Percentiles rank a stretch among this genome's conserved stretches.
phyloP scores from a whole-genome alignment of 495 filamentous ascomycete genomes.

The Penicillium paradoxum region DNA sequence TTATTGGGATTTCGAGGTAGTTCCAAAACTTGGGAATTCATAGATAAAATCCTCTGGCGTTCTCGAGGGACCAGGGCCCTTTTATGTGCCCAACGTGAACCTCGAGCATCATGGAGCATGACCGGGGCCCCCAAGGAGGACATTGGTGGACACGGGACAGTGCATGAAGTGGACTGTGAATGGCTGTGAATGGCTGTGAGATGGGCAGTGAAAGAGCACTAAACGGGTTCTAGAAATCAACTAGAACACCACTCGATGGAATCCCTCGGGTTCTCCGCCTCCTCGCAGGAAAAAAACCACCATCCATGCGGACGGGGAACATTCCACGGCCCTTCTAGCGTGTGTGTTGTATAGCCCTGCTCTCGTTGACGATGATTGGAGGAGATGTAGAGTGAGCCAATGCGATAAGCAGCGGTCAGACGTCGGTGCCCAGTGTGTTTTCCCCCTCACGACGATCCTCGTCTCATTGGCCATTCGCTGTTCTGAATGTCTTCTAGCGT shows the following conservation, averaged over 20 bases:
- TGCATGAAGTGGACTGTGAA: neutral
- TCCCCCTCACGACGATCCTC: slow-evolving; percentile 9
- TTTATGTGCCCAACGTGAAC: slow-evolving; percentile 3
- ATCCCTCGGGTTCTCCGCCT: slow-evolving; percentile 12
- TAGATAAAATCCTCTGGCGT: neutral
- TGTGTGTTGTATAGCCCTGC: neutral
- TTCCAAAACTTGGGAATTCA: neutral
- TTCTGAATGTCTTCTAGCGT: slow-evolving; percentile 29
- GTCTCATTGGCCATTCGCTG: neutral
- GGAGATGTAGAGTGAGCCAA: slow-evolving; percentile 7
- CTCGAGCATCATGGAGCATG: neutral
- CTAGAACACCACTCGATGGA: slow-evolving; percentile 2
- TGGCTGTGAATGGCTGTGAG: neutral
- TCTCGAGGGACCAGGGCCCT: neutral
- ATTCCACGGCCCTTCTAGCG: slow-evolving; percentile 24
- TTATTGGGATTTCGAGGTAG: neutral
- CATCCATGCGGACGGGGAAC: slow-evolving; percentile 11
- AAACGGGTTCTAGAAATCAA: neutral
- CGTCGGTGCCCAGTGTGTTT: neutral
- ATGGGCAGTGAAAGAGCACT: neutral
- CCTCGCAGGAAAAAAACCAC: slow-evolving; percentile 18
- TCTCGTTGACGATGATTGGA: slow-evolving; percentile 6
- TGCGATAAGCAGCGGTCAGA: slow-evolving; percentile 25
- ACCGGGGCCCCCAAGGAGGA: neutral
- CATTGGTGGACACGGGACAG: slow-evolving; percentile 6